Evolutionary conservation across 2,329 filamentous ascomycete genomes (phyloP).

Genomic region (Metarhizium brunneum): DNA sequence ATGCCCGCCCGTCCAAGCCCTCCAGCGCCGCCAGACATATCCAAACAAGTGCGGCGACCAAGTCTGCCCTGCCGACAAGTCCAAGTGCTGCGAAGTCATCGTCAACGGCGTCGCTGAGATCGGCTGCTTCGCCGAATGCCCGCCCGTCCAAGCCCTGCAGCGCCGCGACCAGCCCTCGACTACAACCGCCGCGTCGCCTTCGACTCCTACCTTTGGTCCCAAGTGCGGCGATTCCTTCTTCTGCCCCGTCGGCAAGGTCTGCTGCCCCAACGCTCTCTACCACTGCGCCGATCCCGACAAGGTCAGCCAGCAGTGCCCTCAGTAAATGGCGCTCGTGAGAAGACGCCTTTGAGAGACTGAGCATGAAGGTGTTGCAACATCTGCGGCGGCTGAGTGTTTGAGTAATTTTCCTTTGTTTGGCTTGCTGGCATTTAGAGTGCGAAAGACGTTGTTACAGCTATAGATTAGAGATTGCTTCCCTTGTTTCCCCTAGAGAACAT

Average conservation of each 20-base stretch:
- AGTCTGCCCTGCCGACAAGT: background rate
- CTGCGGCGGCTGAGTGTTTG: no score
- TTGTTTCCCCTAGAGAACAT: no score
- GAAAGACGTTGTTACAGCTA: no score
- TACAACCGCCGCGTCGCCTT: background rate
- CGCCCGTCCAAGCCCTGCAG: background rate
- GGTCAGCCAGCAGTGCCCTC: constrained; percentile 5
- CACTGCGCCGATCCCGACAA: constrained; percentile 7
- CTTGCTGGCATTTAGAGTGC: no score
- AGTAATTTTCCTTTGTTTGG: no score
- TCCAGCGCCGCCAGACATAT: constrained; percentile 3
- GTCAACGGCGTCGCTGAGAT: background rate
- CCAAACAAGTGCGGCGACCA: constrained; percentile 4
- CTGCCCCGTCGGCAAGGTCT: constrained; percentile 6
- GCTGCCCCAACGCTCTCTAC: constrained; percentile 6
- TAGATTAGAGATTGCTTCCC: no score
- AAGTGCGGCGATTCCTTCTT: constrained; percentile 9
- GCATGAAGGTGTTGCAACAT: no score
- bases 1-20: background rate
- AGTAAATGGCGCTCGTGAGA: background rate
- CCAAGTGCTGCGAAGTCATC: background rate
- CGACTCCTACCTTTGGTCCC: constrained; percentile 4
- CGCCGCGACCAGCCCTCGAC: constrained; percentile 1
- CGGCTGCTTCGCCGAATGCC: constrained; percentile 1
- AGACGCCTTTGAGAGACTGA: no score